Base-by-base conservation (phyloP, 2,329 filamentous ascomycete genomes). In the Albophoma yamanashiensis region DNA sequence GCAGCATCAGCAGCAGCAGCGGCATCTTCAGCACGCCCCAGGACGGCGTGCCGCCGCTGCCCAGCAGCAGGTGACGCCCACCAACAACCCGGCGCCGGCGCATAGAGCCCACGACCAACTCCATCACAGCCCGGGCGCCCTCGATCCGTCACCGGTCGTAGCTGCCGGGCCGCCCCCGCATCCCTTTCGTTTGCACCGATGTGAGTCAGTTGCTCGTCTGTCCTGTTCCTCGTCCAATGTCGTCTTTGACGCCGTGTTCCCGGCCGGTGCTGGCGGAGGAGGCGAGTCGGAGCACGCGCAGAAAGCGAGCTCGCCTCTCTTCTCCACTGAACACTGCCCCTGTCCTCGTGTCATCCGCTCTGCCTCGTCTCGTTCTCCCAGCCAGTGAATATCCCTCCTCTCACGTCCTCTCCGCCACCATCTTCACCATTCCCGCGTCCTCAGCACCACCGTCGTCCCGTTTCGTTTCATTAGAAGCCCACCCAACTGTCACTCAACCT, bases 171-270 rank as follows among this genome's bases (percentile, higher is more conserved):
- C 71, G 27, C 68, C 68, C 34, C 70, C 70, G 45, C 71, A 75
- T 66, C 73, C 73, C 0, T 75, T 75, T 62, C 71, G 73, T 22
- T 64, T 74, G 2, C 72, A 74, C 58, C 67, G 71, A 64, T 68
- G 73, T 75, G 61, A 73, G 73, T 75, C 60, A 73, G 73, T 72
- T 27, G 34, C n/a, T 2, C 7, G 8, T 34, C 8, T 27, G 38
- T 6, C 27, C 43, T 34, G 31, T 9, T 52, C 39, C 34, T 52
- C 57, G 34, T 58, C 25, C 38, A 1, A 27, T 56, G 22, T 42
- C 15, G 36, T 40, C 7, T 11, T n/a, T 11, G 22, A 15, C 15
- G 34, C 9, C 31, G 39, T 34, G 4, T 8, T 12, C 20, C 2
- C 15, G 11, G 27, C 27, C 34, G 6, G 27, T n/a, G 50, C 27